phyloP scores from a whole-genome alignment of 2,329 filamentous ascomycete species.

The Blastomyces parvus region DNA sequence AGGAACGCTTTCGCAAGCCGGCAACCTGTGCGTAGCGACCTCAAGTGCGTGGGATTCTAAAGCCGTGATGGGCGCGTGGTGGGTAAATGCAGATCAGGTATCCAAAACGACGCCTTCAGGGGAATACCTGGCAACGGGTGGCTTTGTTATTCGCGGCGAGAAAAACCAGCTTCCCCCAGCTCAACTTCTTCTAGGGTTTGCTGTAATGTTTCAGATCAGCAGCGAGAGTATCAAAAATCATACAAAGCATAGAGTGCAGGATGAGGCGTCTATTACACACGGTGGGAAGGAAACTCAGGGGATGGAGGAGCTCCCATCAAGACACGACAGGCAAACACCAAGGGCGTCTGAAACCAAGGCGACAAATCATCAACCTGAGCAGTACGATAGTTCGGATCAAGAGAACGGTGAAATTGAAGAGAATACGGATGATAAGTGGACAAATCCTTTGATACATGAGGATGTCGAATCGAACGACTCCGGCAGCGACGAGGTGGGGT shows the following conservation, averaged over 20 bases:
- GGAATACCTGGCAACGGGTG: constrained; percentile 67
- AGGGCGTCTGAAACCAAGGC: constrained; percentile 7
- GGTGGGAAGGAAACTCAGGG: constrained; percentile 19
- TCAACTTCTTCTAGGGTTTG: constrained; percentile 78
- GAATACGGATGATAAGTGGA: constrained; percentile 11
- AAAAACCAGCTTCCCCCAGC: constrained; percentile 88
- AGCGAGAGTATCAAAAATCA: constrained; percentile 77
- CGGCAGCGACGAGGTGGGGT: not conserved
- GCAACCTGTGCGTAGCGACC: constrained; percentile 70
- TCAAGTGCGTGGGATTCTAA: constrained; percentile 95
- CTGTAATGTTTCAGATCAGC: constrained; percentile 77
- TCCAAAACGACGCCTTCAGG: constrained; percentile 73
- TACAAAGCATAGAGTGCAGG: constrained; percentile 58
- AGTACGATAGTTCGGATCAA: constrained; percentile 29
- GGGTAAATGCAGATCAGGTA: constrained; percentile 84
- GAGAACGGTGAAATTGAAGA: constrained; percentile 34
- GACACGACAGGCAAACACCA: not conserved
- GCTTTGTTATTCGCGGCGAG: constrained; percentile 71
- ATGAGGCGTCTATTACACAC: constrained; percentile 18
- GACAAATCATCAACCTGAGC: constrained; percentile 21
- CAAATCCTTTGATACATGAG: constrained; percentile 6
- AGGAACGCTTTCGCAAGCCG: constrained; percentile 82
- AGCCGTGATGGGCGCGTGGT: constrained; percentile 90
- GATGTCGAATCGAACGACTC: not conserved
- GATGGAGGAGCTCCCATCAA: constrained; percentile 21